Percentiles rank a stretch among this genome's conserved stretches.
Evolutionary conservation across 2,329 filamentous ascomycete genomes (phyloP).

Genomic region (Sporothrix mexicana): DNA sequence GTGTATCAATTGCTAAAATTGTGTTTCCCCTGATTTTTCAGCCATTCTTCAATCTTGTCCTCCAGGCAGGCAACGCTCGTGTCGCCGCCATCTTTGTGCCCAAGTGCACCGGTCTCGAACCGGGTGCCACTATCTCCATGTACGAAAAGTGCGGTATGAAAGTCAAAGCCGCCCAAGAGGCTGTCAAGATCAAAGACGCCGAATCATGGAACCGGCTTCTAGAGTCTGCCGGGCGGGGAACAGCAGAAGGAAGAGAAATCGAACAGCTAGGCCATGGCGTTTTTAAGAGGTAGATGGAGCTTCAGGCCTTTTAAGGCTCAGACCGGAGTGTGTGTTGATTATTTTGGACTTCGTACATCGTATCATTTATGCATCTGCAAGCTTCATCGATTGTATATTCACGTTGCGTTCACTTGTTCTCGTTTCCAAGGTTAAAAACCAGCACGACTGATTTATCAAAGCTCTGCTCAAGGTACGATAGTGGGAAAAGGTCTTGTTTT

Average conservation of each 20-base stretch:
- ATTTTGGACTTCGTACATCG: background rate
- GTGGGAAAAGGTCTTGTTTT: background rate
- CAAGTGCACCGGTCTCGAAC: constrained; percentile 77
- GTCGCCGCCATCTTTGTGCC: constrained; percentile 83
- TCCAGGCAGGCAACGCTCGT: constrained; percentile 88
- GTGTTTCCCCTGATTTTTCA: constrained; percentile 44
- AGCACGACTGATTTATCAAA: background rate
- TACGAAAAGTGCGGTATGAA: constrained; percentile 95
- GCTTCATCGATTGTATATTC: background rate
- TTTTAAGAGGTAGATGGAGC: constrained; percentile 55
- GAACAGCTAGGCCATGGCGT: constrained; percentile 73
- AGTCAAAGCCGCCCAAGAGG: constrained; percentile 89
- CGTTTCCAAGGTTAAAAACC: background rate
- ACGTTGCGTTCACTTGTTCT: background rate
- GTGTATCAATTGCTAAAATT: background rate
- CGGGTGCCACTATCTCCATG: constrained; percentile 80
- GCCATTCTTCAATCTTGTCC: constrained; percentile 89
- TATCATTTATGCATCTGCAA: background rate
- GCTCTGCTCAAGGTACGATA: background rate
- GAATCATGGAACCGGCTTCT: constrained; percentile 76
- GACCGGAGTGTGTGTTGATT: background rate
- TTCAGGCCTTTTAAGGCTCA: background rate
- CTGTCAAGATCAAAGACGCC: constrained; percentile 78
- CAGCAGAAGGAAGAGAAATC: constrained; percentile 74
- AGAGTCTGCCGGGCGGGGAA: constrained; percentile 72